Evolutionary conservation across 2,329 filamentous ascomycete genomes (phyloP).

Genomic region (Leptographium wingfieldii): DNA sequence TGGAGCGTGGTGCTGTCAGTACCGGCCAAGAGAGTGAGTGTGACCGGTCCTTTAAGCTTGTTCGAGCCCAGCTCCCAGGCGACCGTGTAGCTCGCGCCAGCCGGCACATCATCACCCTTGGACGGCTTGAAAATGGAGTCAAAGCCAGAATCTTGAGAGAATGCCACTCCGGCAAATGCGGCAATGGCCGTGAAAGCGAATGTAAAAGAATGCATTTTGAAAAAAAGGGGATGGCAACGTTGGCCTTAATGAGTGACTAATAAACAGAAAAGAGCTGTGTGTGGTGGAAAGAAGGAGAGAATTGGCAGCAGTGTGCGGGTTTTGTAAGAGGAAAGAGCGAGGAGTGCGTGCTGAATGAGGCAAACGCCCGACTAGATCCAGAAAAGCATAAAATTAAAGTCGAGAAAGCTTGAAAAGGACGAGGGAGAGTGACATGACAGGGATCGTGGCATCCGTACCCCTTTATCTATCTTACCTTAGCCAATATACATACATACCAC

Average conservation of each 20-base stretch:
- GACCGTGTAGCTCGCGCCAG: constrained; percentile 37
- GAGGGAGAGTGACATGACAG: not conserved
- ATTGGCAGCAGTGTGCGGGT: not conserved
- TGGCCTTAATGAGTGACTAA: not conserved
- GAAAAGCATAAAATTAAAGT: not conserved
- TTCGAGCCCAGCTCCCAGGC: constrained; percentile 30
- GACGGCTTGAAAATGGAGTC: constrained; percentile 36
- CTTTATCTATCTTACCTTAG: not conserved
- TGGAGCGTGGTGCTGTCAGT: constrained; percentile 26
- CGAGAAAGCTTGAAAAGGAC: not conserved
- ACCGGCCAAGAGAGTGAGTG: constrained; percentile 43
- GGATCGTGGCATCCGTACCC: not conserved
- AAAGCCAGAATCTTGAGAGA: constrained; percentile 39
- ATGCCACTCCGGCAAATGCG: constrained; percentile 12
- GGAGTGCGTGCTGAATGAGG: not conserved
- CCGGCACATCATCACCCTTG: constrained; percentile 26
- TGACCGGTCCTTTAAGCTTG: constrained; percentile 28
- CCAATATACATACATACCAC: not conserved
- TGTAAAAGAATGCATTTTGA: not conserved
- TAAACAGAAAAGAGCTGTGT: not conserved
- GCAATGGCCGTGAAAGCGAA: not conserved
- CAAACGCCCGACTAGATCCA: not conserved
- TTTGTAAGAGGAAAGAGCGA: not conserved
- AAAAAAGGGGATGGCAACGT: not conserved
- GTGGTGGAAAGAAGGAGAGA: not conserved